Percentiles rank a stretch among this genome's conserved stretches.
Conservation (phyloP, 768 basidiomycete genomes). For the Naganishia vishniacii region DNA sequence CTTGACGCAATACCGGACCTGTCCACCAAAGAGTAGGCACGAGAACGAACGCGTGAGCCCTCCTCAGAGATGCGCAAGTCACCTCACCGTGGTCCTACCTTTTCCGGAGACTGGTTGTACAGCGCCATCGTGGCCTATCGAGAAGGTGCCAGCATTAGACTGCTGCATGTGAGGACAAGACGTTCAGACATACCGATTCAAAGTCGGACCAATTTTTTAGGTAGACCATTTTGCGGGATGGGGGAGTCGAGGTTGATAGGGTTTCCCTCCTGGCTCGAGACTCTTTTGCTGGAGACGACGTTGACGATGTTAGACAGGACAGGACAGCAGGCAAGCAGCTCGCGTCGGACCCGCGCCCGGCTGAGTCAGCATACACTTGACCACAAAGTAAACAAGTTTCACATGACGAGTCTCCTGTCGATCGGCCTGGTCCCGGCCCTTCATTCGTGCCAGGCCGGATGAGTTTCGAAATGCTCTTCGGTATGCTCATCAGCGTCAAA, state of each 20-base stretch:
- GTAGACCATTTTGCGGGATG: conserved; percentile 45
- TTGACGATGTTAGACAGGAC: background rate
- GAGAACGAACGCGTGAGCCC: conserved; percentile 17
- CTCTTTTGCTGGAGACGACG: too few relatives aligned
- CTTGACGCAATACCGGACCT: conserved; percentile 89
- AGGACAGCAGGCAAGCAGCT: too few relatives aligned
- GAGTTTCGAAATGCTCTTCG: too few relatives aligned
- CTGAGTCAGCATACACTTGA: too few relatives aligned
- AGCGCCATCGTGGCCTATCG: conserved; percentile 79
- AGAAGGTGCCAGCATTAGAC: background rate
- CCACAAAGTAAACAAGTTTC: conserved; percentile 20
- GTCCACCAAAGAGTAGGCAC: background rate
- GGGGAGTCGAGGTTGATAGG: background rate
- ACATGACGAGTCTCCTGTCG: conserved; percentile 5
- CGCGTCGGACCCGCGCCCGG: too few relatives aligned
- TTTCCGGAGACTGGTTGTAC: conserved; percentile 71
- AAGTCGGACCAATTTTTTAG: conserved; percentile 48
- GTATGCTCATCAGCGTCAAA: background rate
- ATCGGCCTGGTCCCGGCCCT: background rate
- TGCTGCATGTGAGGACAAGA: conserved; percentile 16
- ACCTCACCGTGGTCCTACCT: conserved; percentile 53
- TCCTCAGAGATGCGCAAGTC: background rate
- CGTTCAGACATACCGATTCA: conserved; percentile 38
- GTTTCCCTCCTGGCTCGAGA: too few relatives aligned
- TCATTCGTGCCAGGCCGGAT: too few relatives aligned